These are phyloP conservation scores for Diutina siamensis DNA, from an alignment of 1,139 yeast species.

Conservation along the genomic window DNA sequence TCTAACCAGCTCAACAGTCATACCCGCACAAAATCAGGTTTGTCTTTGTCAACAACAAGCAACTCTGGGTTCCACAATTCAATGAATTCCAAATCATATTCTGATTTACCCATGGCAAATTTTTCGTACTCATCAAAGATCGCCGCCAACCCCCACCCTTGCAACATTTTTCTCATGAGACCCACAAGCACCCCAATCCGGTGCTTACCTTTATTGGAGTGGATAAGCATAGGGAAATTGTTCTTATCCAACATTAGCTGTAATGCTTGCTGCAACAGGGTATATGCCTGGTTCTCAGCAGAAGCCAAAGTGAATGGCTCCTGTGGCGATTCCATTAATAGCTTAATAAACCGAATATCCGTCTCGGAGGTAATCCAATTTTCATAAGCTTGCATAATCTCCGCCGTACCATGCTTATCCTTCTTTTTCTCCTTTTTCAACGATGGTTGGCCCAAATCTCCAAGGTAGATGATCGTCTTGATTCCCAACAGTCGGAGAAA, in stretches of 20 bases:
- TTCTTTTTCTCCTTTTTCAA: constrained; percentile 12
- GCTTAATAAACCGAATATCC: constrained; percentile 45
- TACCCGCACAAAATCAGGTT: constrained; percentile 5
- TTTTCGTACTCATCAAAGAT: constrained; percentile 88
- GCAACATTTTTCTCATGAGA: constrained; percentile 68
- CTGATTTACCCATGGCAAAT: constrained; percentile 90
- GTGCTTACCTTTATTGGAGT: constrained; percentile 93
- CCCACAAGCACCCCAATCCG: constrained; percentile 89
- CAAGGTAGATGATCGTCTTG: constrained; percentile 73
- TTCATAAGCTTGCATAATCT: constrained; percentile 39
- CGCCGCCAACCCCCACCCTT: constrained; percentile 91
- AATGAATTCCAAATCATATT: constrained; percentile 67
- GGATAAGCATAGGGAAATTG: constrained; percentile 79
- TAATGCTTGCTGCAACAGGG: constrained; percentile 49
- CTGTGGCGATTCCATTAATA: constrained; percentile 58
- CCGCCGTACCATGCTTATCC: constrained; percentile 27
- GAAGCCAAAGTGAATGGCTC: constrained; percentile 60
- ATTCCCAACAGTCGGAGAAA: constrained; percentile 61
- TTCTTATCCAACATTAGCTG: constrained; percentile 52
- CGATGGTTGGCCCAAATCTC: constrained; percentile 41
- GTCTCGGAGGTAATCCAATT: constrained; percentile 48
- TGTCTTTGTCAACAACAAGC: neutral
- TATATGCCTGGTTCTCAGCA: constrained; percentile 24
- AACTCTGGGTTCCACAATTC: constrained; percentile 39
- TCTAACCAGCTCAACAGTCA: no score